Percentiles rank a stretch among this genome's conserved stretches.
Evolutionary conservation across 305 asterid genomes (phyloP).

Genomic region (Withania somnifera): DNA sequence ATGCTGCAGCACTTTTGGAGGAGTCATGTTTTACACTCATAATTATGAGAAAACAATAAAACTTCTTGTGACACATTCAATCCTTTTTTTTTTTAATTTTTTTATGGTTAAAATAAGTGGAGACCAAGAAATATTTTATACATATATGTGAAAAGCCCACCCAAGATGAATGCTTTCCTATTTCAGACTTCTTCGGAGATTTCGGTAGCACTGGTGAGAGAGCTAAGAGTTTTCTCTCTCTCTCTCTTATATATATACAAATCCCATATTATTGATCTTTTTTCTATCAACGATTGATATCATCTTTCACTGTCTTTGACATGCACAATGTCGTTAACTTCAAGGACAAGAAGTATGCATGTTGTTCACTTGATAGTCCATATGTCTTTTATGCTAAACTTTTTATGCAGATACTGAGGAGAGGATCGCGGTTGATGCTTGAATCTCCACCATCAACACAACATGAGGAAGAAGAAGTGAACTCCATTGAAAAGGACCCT

Average conservation of each 20-base stretch:
- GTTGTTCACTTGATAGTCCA: not conserved
- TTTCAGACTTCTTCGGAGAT: no score
- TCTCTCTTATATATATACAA: no score
- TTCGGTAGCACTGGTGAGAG: no score
- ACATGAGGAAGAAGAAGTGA: conserved; percentile 23
- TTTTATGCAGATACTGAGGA: conserved; percentile 18
- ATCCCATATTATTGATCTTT: not conserved
- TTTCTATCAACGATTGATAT: not conserved
- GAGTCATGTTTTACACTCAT: not conserved
- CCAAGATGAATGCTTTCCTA: no score
- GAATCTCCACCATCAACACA: conserved; percentile 14
- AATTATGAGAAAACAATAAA: not conserved
- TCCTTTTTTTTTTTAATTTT: no score
- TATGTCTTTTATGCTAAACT: not conserved
- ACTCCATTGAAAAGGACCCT: conserved; percentile 13
- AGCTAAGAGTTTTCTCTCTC: no score
- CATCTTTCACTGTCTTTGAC: not conserved
- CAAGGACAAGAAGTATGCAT: not conserved
- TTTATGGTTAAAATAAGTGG: no score
- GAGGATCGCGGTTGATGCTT: conserved; percentile 18
- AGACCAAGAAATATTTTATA: no score
- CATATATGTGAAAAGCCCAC: no score
- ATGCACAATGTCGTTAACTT: not conserved
- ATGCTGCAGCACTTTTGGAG: not conserved
- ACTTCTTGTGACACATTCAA: no score